Evolutionary conservation across 768 basidiomycete genomes (phyloP), one percentile per base, ranked within the genome.

Genomic region (Rhizopogon vesiculosus): DNA sequence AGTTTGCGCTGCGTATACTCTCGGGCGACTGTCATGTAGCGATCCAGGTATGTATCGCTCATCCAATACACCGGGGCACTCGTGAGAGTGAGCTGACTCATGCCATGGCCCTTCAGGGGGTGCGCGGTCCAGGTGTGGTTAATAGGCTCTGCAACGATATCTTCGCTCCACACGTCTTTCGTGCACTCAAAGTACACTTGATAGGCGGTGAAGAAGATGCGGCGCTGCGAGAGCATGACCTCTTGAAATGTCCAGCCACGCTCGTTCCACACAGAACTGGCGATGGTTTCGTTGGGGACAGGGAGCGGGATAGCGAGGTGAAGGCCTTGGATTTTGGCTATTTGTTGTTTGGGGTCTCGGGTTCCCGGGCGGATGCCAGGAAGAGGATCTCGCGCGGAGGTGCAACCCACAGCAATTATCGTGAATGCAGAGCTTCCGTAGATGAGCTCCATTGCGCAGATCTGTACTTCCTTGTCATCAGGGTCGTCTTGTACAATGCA

Each of bases 181-280:
- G 57, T 59, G 25, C 59, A 63, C 39, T 61, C 60, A 9, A 61
- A 65, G 28, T 61, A 62, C 13, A 64, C 56, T 8, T 64, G 59
- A 18, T 60, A 54, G 7, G 56, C 51, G 1, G 64, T 66, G 48
- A 64, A 63, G 60, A 62, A 59, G 13, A 60, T 42, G 33, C 52
- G 48, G 19, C 61, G 58, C 0, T 50, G 51, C 2, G 63, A 66
- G 31, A 63, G 55, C 10, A 64, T 13, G 1, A 58, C 56, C 38
- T 63, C 64, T 38, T 60, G 60, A 45, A 18, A 66, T 6, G 58
- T 63, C 65, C 59, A 62, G 3, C 57, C 59, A 42, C 62, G 53
- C 2, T 42, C 43, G 0, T 1, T 42, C 61, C 65, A 66, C 3
- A 22, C 40, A 4, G 61, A 66, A 44, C 49, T 16, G 13, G 45